Percentiles rank a stretch among this genome's conserved stretches.
Evolutionary conservation across 164 flowering plant species (phyloP).

Genomic region (Dillenia suffruticosa): DNA sequence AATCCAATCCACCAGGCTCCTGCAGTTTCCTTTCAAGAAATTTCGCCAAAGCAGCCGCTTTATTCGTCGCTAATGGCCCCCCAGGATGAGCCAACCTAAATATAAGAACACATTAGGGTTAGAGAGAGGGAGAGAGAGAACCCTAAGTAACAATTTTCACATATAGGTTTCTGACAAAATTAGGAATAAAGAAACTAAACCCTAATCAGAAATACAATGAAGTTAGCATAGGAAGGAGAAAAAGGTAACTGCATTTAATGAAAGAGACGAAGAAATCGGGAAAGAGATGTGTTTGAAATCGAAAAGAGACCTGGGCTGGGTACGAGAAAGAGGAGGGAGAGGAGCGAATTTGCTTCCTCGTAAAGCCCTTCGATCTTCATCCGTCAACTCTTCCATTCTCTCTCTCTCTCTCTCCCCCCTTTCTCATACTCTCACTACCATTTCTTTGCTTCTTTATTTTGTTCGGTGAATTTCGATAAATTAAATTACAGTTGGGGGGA

Average conservation of each 20-base stretch:
- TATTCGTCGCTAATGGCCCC: slow-evolving; percentile 82
- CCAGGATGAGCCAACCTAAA: slow-evolving; percentile 87
- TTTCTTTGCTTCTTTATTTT: too few species aligned
- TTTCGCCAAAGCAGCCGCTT: slow-evolving; percentile 92
- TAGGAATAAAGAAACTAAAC: background rate
- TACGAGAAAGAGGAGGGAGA: slow-evolving; percentile 45
- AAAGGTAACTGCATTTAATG: background rate
- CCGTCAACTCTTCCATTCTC: slow-evolving; percentile 42
- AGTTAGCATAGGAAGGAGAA: background rate
- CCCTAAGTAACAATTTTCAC: background rate
- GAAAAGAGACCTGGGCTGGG: slow-evolving; percentile 48
- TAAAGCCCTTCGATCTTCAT: slow-evolving; percentile 74
- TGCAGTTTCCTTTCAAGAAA: slow-evolving; percentile 82
- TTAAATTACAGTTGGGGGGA: too few species aligned
- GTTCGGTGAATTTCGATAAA: too few species aligned
- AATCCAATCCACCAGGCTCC: slow-evolving; percentile 71
- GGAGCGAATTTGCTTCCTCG: slow-evolving; percentile 94
- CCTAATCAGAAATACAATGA: background rate
- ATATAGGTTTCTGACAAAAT: background rate
- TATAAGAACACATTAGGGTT: background rate
- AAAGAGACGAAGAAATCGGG: background rate
- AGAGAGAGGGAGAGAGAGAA: background rate
- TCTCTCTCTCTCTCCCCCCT: slow-evolving; percentile 3
- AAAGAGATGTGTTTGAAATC: background rate
- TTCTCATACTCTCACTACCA: background rate